Evolutionary conservation across 1,284 basidiomycete species (phyloP).

Genomic region (Vanrija sp.): DNA sequence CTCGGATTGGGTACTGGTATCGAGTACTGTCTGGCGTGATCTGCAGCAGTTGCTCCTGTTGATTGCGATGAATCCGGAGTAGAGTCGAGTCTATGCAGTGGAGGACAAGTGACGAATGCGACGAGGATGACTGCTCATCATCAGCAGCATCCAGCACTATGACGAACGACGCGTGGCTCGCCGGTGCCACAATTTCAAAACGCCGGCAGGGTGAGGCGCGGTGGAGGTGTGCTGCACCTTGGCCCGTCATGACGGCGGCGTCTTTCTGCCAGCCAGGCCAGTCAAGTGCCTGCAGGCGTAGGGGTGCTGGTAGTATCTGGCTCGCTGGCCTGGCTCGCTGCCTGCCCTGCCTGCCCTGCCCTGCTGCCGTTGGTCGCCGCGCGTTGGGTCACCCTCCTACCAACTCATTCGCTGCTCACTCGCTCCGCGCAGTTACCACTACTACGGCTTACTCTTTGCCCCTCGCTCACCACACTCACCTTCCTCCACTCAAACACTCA

Average conservation of each 20-base stretch:
- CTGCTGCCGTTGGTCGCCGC: no score
- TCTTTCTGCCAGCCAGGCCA: no score
- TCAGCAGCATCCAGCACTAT: no score
- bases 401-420: not conserved
- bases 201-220: slow-evolving; percentile 7
- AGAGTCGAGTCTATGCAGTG: not conserved
- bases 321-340: no score
- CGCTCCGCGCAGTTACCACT: not conserved
- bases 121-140: no score
- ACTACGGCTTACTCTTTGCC: no score
- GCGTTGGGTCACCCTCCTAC: no score
- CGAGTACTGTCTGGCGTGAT: no score
- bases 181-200: slow-evolving; percentile 18
- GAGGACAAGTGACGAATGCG: not conserved
- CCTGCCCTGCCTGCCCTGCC: no score
- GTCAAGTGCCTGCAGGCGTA: not conserved
- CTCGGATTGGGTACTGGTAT: not conserved
- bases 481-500: not conserved
- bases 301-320: no score
- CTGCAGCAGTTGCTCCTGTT: not conserved
- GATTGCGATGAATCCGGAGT: no score
- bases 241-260: no score
- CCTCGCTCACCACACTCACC: not conserved
- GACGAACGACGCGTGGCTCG: slow-evolving; percentile 21
- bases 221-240: not conserved